Conservation (phyloP, 2,329 filamentous ascomycete genomes). For the Trichoderma polysporum region DNA sequence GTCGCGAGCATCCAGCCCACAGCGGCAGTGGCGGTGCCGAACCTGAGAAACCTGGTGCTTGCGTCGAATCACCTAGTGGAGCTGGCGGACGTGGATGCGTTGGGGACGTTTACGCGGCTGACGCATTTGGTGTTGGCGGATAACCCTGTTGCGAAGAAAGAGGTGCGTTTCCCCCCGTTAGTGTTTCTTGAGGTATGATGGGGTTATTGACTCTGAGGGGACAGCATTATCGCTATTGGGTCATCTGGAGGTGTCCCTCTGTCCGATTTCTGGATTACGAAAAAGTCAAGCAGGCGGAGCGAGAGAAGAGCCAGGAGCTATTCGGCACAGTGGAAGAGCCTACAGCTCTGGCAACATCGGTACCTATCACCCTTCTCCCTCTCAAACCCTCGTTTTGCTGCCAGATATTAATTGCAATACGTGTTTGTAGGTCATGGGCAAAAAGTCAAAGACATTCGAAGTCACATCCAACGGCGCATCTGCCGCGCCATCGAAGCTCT, state of each 20-base stretch:
- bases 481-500: conserved; percentile 59
- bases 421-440: conserved; percentile 66
- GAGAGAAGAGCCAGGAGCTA: conserved; percentile 70
- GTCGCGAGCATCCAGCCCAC: conserved; percentile 76
- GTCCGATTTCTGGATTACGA: conserved; percentile 90
- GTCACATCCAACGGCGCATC: conserved; percentile 43
- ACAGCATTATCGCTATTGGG: conserved; percentile 91
- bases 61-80: conserved; percentile 80
- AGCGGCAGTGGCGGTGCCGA: conserved; percentile 74
- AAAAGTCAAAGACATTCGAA: conserved; percentile 77
- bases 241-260: conserved; percentile 80
- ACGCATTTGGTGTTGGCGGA: conserved; percentile 80
- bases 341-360: conserved; percentile 74
- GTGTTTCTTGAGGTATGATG: background rate
- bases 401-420: background rate
- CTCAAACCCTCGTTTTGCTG: background rate
- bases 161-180: conserved; percentile 59
- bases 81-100: conserved; percentile 82
- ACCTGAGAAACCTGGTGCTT: conserved; percentile 77
- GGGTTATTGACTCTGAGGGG: background rate
- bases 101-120: conserved; percentile 66
- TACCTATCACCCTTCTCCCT: conserved; percentile 31
- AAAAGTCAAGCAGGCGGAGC: conserved; percentile 86
- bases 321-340: conserved; percentile 81
- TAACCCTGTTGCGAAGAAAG: conserved; percentile 88